Conservation (phyloP, 495 filamentous ascomycete genomes). For the Neurospora intermedia region DNA sequence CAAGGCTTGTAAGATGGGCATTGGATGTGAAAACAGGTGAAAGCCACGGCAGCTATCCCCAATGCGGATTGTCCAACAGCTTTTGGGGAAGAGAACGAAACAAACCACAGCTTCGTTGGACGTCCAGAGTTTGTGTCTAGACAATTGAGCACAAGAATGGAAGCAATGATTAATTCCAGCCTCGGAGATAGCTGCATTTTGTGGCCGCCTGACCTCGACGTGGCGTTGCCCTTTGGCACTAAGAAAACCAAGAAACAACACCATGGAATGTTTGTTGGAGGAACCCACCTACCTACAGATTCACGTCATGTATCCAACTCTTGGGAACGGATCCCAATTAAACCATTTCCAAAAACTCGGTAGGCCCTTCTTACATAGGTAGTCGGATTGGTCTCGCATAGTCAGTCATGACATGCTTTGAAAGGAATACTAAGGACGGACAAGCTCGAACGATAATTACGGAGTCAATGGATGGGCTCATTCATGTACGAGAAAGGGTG, state of each 20-base stretch:
- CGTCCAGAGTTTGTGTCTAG: not conserved
- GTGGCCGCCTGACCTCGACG: not conserved
- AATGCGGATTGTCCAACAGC: not conserved
- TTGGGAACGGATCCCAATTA: not conserved
- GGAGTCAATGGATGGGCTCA: not conserved
- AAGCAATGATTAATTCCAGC: not conserved
- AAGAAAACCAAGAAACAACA: not conserved
- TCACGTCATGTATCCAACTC: not conserved
- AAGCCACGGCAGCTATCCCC: not conserved
- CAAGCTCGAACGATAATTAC: not conserved
- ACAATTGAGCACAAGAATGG: not conserved
- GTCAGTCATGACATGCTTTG: not conserved
- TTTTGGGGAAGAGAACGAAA: not conserved
- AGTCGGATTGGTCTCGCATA: not conserved
- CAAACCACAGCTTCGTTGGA: not conserved
- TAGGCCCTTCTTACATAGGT: not conserved
- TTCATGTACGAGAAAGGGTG: not conserved
- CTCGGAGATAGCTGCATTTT: not conserved
- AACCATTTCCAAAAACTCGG: not conserved
- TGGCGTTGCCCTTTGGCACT: not conserved
- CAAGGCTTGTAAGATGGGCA: not conserved
- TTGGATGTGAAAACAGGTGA: not conserved
- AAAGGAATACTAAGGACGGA: not conserved
- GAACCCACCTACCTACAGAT: not conserved
- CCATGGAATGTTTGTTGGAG: not conserved